Base-by-base conservation (phyloP, 306 rosid genomes). In the Citrullus mucosospermus region DNA sequence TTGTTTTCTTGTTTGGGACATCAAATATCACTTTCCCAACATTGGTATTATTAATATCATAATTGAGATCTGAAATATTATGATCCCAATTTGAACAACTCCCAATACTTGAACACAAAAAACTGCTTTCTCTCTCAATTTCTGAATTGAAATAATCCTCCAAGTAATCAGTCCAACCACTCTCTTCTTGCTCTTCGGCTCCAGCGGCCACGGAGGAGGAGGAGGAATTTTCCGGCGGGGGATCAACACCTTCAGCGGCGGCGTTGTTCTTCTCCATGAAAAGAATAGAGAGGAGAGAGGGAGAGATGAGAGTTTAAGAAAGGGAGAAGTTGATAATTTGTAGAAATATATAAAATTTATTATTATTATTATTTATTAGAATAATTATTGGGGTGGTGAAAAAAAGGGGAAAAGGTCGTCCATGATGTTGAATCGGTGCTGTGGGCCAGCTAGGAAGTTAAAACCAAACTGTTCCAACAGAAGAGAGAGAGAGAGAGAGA, bases 121-220 rank as follows among this genome's bases (percentile, higher is more conserved):
- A 43, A 56, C 56, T 56, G 56, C 20, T 76, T 22, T 39, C 36
- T 56, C 51, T 76, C 16, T 57, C 67, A 12, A 22, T 20, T 13
- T 77, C 38, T 1, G 50, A 38, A 3, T 25, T 14, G 39, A 60
- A 77, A 77, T 44, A 77, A 60, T 77, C 80, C 30, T 43, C 70
- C 36, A 77, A 44, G 36, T 77, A 77, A 41, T 58, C 80, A 12
- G 80, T 77, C 80, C 80, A 77, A 2, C 80, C 80, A 16, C 80
- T 77, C 50, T 77, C 71, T 44, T 44, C 43, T 1, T 8, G 25
- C 34, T 72, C 60, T 72, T 50, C 56, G 0, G 2, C 57, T 43
- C 38, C 34, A 9, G 9, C 75, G 28, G 50, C 50, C 10, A 5
- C 39, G 39, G 39, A 2, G 38, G 38, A 2, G 38, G 36, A 34